Percentiles rank a stretch among this genome's conserved stretches.
Evolutionary conservation across 1,284 basidiomycete genomes (phyloP).

Genomic region (Ceratobasidium sp.): DNA sequence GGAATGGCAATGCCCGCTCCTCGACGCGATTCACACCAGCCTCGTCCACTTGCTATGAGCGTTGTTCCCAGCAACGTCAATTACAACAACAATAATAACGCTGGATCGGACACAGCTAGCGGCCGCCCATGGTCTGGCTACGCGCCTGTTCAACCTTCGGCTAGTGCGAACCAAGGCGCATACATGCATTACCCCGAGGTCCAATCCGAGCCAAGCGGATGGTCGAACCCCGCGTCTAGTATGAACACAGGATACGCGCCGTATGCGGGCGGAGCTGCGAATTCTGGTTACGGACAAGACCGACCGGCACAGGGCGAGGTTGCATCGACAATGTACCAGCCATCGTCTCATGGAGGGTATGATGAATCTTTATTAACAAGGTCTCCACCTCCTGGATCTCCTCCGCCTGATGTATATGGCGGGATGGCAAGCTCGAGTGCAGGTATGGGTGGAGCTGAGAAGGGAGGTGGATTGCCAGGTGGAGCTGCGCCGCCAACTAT

Average conservation of each 20-base stretch:
- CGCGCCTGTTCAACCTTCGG: background rate
- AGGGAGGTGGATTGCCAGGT: background rate
- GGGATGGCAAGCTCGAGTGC: slow-evolving; percentile 1
- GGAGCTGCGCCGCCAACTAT: no score
- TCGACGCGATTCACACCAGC: slow-evolving; percentile 5
- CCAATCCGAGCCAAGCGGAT: background rate
- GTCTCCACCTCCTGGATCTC: background rate
- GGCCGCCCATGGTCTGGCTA: slow-evolving; percentile 22
- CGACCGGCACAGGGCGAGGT: background rate
- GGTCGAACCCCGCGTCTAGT: background rate
- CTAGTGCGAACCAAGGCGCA: background rate
- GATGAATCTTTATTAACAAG: background rate
- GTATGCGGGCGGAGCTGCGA: background rate
- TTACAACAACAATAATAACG: background rate
- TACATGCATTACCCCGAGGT: background rate
- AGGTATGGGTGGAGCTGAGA: background rate
- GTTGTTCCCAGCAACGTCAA: background rate
- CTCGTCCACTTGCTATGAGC: slow-evolving; percentile 19
- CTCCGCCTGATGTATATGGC: slow-evolving; percentile 17
- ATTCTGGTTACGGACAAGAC: background rate
- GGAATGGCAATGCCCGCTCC: background rate
- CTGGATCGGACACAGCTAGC: background rate
- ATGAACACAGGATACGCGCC: background rate
- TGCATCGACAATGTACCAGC: slow-evolving; percentile 13
- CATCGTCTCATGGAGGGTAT: slow-evolving; percentile 5